These are phyloP conservation scores for Penicillium fuscoglaucum DNA, from an alignment of 2,329 filamentous ascomycete genomes.

Conservation along the genomic window DNA sequence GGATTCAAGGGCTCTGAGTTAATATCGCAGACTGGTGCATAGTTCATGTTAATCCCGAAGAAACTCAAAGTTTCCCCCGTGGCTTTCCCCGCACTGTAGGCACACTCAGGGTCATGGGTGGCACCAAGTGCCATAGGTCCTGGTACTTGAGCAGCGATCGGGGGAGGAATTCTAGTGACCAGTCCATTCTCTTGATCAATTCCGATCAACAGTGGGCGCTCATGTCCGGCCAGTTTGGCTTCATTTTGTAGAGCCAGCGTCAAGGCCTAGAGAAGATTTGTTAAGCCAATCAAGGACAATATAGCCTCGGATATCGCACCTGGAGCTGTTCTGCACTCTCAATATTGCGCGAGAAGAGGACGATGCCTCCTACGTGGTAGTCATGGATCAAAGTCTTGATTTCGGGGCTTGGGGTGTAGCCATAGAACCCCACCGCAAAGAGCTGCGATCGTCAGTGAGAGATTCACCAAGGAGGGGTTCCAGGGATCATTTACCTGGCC, in stretches of 20 bases:
- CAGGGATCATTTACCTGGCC: conserved; percentile 32
- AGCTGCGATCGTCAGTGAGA: conserved; percentile 31
- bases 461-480: not conserved
- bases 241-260: conserved; percentile 41
- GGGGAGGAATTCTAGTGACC: conserved; percentile 45
- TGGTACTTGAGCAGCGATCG: conserved; percentile 44
- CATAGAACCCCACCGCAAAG: conserved; percentile 49
- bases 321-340: conserved; percentile 41
- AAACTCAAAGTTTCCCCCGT: conserved; percentile 43
- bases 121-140: conserved; percentile 49
- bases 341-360: conserved; percentile 48
- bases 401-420: conserved; percentile 40
- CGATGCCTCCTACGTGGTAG: conserved; percentile 44
- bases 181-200: conserved; percentile 51
- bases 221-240: conserved; percentile 41
- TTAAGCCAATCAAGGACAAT: not conserved
- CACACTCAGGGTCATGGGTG: conserved; percentile 37
- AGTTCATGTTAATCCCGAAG: conserved; percentile 50
- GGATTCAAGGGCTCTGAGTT: conserved; percentile 49
- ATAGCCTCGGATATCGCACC: conserved; percentile 14
- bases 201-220: conserved; percentile 45
- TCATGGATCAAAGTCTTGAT: conserved; percentile 46
- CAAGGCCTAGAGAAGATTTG: conserved; percentile 26
- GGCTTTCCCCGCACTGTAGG: conserved; percentile 38
- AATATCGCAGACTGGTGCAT: conserved; percentile 48